Evolutionary conservation across 768 basidiomycete genomes (phyloP).

Genomic region (Boletellus emodensis): DNA sequence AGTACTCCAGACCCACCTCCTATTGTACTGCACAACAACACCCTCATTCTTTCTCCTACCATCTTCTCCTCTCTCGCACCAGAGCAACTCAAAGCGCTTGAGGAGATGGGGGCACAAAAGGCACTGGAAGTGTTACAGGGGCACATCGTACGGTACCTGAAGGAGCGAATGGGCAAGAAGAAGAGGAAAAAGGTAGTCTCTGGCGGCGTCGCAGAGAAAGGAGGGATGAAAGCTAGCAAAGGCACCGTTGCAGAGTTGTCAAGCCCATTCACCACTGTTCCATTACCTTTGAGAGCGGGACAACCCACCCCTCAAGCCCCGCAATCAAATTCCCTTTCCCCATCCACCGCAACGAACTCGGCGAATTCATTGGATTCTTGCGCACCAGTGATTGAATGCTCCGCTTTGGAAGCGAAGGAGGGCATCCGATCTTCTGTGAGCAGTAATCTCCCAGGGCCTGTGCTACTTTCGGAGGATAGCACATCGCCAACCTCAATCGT

Average conservation of each 20-base stretch:
- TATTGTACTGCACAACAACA: conserved; percentile 82
- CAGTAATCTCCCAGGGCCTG: conserved; percentile 29
- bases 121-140: conserved; percentile 78
- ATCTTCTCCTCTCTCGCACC: conserved; percentile 77
- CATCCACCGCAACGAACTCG: neutral
- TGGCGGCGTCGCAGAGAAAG: conserved; percentile 36
- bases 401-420: conserved; percentile 15
- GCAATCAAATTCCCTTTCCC: conserved; percentile 1
- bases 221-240: conserved; percentile 38
- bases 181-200: conserved; percentile 37
- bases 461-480: conserved; percentile 24
- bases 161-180: conserved; percentile 54
- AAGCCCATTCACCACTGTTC: conserved; percentile 46
- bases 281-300: conserved; percentile 29
- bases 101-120: conserved; percentile 76
- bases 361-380: conserved; percentile 13
- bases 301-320: conserved; percentile 9
- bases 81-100: conserved; percentile 70
- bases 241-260: conserved; percentile 25
- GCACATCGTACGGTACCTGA: conserved; percentile 81
- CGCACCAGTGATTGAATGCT: neutral
- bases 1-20: conserved; percentile 45
- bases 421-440: conserved; percentile 14
- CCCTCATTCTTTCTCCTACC: conserved; percentile 77
- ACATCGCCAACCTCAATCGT: conserved; percentile 50